phyloP scores from a whole-genome alignment of 2,329 filamentous ascomycete species.

The Phaeoacremonium minimum region DNA sequence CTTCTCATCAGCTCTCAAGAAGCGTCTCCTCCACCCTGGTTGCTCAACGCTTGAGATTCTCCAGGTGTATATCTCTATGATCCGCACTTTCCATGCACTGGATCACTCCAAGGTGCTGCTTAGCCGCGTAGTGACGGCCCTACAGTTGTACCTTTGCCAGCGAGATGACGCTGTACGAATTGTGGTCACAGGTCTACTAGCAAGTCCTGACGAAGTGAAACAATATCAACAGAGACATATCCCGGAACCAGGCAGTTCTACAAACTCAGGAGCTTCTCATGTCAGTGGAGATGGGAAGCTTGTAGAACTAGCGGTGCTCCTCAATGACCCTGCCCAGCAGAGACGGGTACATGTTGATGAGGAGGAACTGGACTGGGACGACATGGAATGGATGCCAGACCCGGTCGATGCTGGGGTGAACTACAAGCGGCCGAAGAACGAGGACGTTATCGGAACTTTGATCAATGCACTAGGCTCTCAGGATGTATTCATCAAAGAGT shows the following conservation, averaged over 20 bases:
- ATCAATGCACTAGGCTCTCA: slow-evolving; percentile 85
- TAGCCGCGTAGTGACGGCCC: slow-evolving; percentile 66
- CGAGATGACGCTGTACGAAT: slow-evolving; percentile 72
- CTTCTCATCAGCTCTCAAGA: slow-evolving; percentile 63
- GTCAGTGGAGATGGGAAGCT: slow-evolving; percentile 37
- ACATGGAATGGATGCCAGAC: slow-evolving; percentile 90
- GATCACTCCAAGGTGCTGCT: slow-evolving; percentile 76
- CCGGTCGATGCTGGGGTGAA: slow-evolving; percentile 90
- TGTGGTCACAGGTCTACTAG: slow-evolving; percentile 69
- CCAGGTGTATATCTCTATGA: slow-evolving; percentile 74
- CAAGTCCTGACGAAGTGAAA: slow-evolving; percentile 48
- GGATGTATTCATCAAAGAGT: slow-evolving; percentile 90
- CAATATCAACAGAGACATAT: slow-evolving; percentile 18
- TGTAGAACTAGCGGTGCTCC: slow-evolving; percentile 62
- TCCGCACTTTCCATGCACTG: slow-evolving; percentile 69
- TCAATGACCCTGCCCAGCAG: slow-evolving; percentile 57
- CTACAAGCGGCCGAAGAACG: slow-evolving; percentile 82
- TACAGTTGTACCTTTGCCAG: slow-evolving; percentile 73
- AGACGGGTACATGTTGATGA: slow-evolving; percentile 50
- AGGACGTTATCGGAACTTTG: slow-evolving; percentile 85
- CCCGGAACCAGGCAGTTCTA: slow-evolving; percentile 2
- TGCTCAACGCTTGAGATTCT: slow-evolving; percentile 73
- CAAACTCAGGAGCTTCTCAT: neutral
- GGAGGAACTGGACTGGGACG: slow-evolving; percentile 80
- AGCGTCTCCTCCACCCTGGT: slow-evolving; percentile 68